These are phyloP conservation scores for Piromyces finnis DNA, from an alignment of 192 early-diverging fungal species.

Conservation along the genomic window DNA sequence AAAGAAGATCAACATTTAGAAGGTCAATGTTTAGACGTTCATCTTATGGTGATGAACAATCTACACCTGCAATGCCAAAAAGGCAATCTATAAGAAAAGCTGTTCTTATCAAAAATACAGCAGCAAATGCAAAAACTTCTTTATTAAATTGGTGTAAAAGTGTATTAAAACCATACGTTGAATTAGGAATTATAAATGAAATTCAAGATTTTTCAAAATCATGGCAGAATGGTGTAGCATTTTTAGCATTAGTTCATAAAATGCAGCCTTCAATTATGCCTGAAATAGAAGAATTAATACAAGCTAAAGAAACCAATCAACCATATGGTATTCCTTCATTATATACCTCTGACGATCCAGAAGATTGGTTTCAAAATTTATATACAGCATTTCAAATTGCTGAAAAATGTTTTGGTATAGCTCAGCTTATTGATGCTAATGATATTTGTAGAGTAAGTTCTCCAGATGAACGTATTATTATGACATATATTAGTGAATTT, in stretches of 20 bases:
- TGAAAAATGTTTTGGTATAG: conserved; percentile 6
- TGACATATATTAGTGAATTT: conserved; percentile 8
- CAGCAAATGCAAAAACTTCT: conserved; percentile 1
- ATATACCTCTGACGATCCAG: conserved; percentile 1
- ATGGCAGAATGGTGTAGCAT: conserved; percentile 10
- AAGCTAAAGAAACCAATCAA: neutral
- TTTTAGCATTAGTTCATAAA: conserved; percentile 7
- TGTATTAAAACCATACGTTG: conserved; percentile 8
- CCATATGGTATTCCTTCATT: neutral
- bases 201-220: conserved; percentile 5
- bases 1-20: neutral
- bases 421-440: conserved; percentile 7
- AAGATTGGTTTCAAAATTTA: conserved; percentile 5
- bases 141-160: conserved; percentile 9
- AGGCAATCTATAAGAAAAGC: neutral
- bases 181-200: conserved; percentile 4
- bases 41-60: neutral
- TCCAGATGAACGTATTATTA: conserved; percentile 11
- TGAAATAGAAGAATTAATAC: conserved; percentile 1
- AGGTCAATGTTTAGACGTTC: neutral
- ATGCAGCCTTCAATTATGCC: conserved; percentile 3
- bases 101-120: neutral
- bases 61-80: neutral
- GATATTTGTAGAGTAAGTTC: conserved; percentile 5
- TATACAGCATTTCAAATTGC: conserved; percentile 7